A percentile compares a stretch with the other conserved stretches of the same genome.
These are phyloP conservation scores for Monosporascus ibericus DNA, from an alignment of 2,329 filamentous ascomycete species.

Conservation along the genomic window DNA sequence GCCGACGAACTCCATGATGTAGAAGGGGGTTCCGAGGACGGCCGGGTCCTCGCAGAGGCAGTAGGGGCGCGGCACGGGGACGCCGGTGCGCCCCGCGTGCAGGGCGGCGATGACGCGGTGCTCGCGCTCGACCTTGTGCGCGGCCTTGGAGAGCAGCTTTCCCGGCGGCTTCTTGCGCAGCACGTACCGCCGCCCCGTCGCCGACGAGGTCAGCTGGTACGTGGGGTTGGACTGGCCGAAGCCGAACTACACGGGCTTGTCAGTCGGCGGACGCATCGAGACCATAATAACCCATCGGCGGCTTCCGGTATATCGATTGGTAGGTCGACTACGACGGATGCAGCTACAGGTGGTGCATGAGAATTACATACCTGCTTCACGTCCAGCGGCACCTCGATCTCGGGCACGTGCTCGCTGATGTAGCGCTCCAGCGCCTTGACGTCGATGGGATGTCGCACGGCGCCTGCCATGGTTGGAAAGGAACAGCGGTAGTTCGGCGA, in stretches of 20 bases:
- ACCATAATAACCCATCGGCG: neutral
- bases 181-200: slow-evolving; percentile 64
- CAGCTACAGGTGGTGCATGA: neutral
- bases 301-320: no score
- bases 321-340: no score
- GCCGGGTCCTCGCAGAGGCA: slow-evolving; percentile 77
- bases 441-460: slow-evolving; percentile 86
- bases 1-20: slow-evolving; percentile 94
- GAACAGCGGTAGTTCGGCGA: neutral
- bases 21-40: slow-evolving; percentile 86
- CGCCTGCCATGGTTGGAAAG: slow-evolving; percentile 62
- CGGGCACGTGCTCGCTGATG: slow-evolving; percentile 69
- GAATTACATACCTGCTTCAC: slow-evolving; percentile 69
- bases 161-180: slow-evolving; percentile 98
- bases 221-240: slow-evolving; percentile 98
- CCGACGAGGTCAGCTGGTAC: slow-evolving; percentile 75
- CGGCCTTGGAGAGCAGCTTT: slow-evolving; percentile 83
- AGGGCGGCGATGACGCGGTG: slow-evolving; percentile 86
- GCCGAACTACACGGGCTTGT: slow-evolving; percentile 60
- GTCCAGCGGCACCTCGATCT: slow-evolving; percentile 75
- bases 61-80: slow-evolving; percentile 79
- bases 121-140: slow-evolving; percentile 94
- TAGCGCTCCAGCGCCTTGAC: slow-evolving; percentile 72
- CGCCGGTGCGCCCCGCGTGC: slow-evolving; percentile 55
- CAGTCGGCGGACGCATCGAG: neutral